Evolutionary conservation across 768 basidiomycete genomes (phyloP), one percentile per base, ranked within the genome.

Genomic region (Rubroboletus pulcherrimus): DNA sequence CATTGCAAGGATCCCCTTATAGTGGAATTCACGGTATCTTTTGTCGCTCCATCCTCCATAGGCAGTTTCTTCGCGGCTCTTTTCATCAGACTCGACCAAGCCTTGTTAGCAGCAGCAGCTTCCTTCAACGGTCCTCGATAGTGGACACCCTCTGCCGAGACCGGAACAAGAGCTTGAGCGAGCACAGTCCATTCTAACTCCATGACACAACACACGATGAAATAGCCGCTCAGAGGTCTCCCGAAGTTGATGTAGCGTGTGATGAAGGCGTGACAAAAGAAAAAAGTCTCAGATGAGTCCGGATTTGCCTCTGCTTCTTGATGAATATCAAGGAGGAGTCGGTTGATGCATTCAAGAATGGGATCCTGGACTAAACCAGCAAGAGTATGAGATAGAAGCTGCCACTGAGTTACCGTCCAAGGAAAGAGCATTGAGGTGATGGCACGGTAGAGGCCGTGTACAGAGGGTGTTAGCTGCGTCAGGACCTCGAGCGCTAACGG

Each of bases 381-480:
- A 26, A 91, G 76, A 38, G 77, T 75, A 11, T 71, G 63, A 0
- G 84, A 77, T 17, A 92, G 71, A 19, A 71, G 66, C 26, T 75
- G 71, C 89, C 90, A 92, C 61, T 90, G 85, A 2, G 71, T 58
- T 35, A 82, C 64, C 12, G 80, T 81, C 91, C 92, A 95, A 26
- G 80, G 74, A 66, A 88, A 92, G 2, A 84, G 77, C 3, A 86
- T 87, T 4, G 89, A 89, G 43, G 84, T 89, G 56, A 93, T 82
- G 6, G 93, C 91, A 35, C 93, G 84, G 68, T 92, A 91, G 30
- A 94, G 75, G 7, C 93, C 93, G 69, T 95, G 91, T 41, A 96
- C 76, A 15, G 89, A 83, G 7, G 93, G 93, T 19, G 86, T 85
- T 35, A 87, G 71, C 57, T 91, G 90, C 1, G 85, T 84, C 19